phyloP scores from a whole-genome alignment of 2,329 filamentous ascomycete species.

The Penicillium glabrum region DNA sequence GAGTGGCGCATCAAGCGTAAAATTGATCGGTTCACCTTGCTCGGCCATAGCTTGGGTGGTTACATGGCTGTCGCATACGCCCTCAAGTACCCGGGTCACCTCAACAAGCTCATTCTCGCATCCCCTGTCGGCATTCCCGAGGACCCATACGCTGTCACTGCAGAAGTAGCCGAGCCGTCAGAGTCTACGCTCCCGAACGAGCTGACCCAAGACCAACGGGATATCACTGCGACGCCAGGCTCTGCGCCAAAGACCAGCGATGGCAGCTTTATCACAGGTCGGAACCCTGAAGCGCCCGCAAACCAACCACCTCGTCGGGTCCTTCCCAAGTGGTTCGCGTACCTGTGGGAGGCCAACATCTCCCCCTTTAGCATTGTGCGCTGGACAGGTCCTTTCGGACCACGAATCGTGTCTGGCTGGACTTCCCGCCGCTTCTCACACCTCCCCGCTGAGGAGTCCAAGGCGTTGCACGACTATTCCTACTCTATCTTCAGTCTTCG shows the following conservation, averaged over 20 bases:
- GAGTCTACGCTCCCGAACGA: conserved; percentile 74
- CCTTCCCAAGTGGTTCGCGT: conserved; percentile 81
- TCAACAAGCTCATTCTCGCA: conserved; percentile 95
- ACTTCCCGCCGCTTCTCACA: conserved; percentile 90
- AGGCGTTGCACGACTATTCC: conserved; percentile 86
- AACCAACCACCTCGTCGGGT: conserved; percentile 57
- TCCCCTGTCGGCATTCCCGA: conserved; percentile 94
- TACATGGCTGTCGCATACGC: conserved; percentile 96
- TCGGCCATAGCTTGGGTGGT: conserved; percentile 90
- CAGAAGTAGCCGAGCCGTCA: conserved; percentile 74
- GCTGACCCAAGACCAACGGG: conserved; percentile 71
- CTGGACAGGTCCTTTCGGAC: conserved; percentile 83
- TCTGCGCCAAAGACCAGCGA: conserved; percentile 42
- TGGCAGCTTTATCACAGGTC: conserved; percentile 57
- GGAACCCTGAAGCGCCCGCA: conserved; percentile 32
- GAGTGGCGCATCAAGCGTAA: conserved; percentile 90
- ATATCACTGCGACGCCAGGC: conserved; percentile 27
- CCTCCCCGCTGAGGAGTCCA: conserved; percentile 74
- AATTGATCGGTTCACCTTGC: conserved; percentile 87
- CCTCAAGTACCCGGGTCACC: conserved; percentile 87
- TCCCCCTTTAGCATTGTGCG: conserved; percentile 92
- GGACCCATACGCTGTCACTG: conserved; percentile 83
- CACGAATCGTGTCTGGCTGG: conserved; percentile 91
- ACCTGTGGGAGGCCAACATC: conserved; percentile 95
- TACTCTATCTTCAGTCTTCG: conserved; percentile 92